Conservation (phyloP, 257 asterid species). For the Pogostemon cablin region DNA sequence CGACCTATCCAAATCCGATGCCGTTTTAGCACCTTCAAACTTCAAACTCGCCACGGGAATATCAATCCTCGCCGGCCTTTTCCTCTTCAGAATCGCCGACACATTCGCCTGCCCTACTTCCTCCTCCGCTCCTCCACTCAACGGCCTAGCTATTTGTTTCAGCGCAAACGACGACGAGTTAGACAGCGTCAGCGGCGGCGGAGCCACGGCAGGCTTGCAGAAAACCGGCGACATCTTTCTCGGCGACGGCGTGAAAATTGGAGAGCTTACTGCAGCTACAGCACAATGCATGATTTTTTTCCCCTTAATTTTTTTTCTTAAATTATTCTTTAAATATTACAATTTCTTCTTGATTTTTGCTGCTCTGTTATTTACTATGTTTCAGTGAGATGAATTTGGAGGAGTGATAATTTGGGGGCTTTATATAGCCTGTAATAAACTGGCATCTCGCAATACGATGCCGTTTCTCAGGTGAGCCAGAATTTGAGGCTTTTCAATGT, state of each 20-base stretch:
- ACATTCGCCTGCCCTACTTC: conserved; percentile 30
- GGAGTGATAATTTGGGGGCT: not conserved
- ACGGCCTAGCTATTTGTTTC: conserved; percentile 26
- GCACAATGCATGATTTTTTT: conserved; percentile 51
- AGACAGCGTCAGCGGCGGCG: conserved; percentile 50
- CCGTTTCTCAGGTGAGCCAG: conserved; percentile 24
- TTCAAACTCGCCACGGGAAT: conserved; percentile 50
- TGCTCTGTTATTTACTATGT: not conserved
- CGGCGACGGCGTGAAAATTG: conserved; percentile 61
- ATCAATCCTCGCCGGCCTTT: conserved; percentile 63
- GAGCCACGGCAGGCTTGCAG: conserved; percentile 49
- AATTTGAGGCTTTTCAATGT: conserved; percentile 3
- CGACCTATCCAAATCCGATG: conserved; percentile 40
- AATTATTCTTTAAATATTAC: not conserved
- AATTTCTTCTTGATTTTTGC: not conserved
- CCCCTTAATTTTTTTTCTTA: not conserved
- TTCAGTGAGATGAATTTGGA: conserved; percentile 25
- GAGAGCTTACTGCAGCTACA: conserved; percentile 54
- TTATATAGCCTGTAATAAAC: conserved; percentile 30
- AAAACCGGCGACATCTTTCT: conserved; percentile 49
- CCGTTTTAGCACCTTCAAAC: conserved; percentile 32
- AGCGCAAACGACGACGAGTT: conserved; percentile 42
- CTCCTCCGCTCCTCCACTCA: conserved; percentile 33
- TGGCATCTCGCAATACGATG: conserved; percentile 28
- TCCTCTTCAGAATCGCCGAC: conserved; percentile 61